phyloP scores from a whole-genome alignment of 768 basidiomycete genomes.

The Cyclocybe aegerita region DNA sequence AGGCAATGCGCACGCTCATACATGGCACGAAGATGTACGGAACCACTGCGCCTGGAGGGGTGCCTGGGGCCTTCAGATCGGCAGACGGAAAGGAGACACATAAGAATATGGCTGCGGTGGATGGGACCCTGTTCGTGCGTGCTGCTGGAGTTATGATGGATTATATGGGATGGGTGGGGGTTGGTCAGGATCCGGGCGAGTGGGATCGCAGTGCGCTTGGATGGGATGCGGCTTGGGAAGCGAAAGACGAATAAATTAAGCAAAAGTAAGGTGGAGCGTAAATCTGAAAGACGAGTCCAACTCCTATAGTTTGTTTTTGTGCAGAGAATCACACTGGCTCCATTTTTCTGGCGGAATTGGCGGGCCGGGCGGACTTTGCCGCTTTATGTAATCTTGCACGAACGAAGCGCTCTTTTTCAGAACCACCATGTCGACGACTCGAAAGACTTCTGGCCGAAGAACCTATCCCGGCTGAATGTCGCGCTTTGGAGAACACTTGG shows the following conservation, averaged over 20 bases:
- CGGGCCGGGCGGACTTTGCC: too few relatives aligned
- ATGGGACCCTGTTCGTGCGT: constrained; percentile 58
- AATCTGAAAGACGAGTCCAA: too few relatives aligned
- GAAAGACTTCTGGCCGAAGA: too few relatives aligned
- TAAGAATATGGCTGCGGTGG: constrained; percentile 39
- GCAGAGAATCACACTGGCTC: too few relatives aligned
- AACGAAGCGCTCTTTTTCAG: constrained; percentile 18
- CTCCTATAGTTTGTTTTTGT: constrained; percentile 1
- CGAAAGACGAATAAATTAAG: too few relatives aligned
- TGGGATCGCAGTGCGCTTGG: constrained; percentile 63
- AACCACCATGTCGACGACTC: too few relatives aligned
- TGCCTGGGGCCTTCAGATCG: constrained; percentile 40
- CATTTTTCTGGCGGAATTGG: too few relatives aligned
- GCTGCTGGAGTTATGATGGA: constrained; percentile 58
- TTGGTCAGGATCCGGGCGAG: constrained; percentile 45
- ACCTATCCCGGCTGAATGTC: too few relatives aligned
- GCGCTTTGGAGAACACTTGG: too few relatives aligned
- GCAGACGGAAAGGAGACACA: constrained; percentile 43
- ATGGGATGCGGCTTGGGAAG: constrained; percentile 60
- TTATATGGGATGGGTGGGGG: constrained; percentile 52
- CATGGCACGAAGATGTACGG: constrained; percentile 51
- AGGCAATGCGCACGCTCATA: constrained; percentile 47
- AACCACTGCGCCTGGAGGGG: constrained; percentile 33
- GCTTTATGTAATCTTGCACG: too few relatives aligned
- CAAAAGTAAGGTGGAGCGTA: too few relatives aligned